phyloP scores from a whole-genome alignment of 2,329 filamentous ascomycete genomes.

The Pseudocercospora macadamiae region DNA sequence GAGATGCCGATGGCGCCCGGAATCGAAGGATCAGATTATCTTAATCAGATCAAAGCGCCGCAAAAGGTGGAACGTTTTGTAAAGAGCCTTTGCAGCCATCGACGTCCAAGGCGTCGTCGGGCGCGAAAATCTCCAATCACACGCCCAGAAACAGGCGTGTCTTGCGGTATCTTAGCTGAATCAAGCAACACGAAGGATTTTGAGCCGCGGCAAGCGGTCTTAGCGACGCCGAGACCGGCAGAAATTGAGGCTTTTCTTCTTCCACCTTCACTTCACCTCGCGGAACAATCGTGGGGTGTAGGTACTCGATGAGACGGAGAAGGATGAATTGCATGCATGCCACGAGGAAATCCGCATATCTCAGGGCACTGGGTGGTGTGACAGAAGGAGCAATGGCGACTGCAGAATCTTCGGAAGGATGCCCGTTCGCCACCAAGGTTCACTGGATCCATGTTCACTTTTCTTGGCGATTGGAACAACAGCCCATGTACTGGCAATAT shows the following conservation, averaged over 20 bases:
- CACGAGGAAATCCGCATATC: not conserved
- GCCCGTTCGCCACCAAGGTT: not conserved
- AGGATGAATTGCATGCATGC: no score
- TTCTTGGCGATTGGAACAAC: not conserved
- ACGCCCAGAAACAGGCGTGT: not conserved
- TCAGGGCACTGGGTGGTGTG: not conserved
- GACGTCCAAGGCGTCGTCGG: not conserved
- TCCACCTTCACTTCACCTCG: not conserved
- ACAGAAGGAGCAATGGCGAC: not conserved
- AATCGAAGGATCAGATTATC: slow-evolving; percentile 6
- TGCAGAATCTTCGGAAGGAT: not conserved
- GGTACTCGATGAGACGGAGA: no score
- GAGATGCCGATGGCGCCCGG: slow-evolving; percentile 1
- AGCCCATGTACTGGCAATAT: not conserved
- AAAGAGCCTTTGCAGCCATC: not conserved
- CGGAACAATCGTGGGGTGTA: not conserved
- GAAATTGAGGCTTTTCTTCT: not conserved
- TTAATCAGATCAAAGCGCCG: slow-evolving; percentile 3
- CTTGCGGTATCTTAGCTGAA: not conserved
- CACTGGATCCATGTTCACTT: not conserved
- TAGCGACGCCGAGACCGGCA: not conserved
- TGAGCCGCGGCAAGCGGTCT: not conserved
- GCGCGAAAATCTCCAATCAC: not conserved
- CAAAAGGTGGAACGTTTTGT: not conserved
- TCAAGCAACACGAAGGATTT: slow-evolving; percentile 1